A percentile compares a stretch with the other conserved stretches of the same genome.
Conservation (phyloP, 495 filamentous ascomycete genomes). For the Pyrenopolyporus hunteri region DNA sequence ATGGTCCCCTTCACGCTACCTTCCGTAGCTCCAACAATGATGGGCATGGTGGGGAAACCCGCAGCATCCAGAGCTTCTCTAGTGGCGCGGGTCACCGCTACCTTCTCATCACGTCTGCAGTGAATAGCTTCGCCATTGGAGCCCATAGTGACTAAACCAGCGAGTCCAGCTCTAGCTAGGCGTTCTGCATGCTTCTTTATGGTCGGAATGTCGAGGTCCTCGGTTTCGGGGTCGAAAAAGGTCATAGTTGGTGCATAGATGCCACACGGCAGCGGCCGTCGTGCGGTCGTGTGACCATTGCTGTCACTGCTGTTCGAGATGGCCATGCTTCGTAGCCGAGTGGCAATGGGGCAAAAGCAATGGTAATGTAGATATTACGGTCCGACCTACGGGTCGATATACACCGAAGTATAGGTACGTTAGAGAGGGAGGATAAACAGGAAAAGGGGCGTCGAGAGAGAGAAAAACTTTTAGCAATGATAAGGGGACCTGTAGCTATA, state of each 20-base stretch:
- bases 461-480: constrained; percentile 13
- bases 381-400: constrained; percentile 21
- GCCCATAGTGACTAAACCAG: constrained; percentile 85
- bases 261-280: constrained; percentile 75
- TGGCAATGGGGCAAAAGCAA: constrained; percentile 6
- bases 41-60: constrained; percentile 74
- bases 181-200: constrained; percentile 82
- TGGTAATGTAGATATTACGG: constrained; percentile 14
- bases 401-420: constrained; percentile 28
- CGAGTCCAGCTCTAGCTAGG: constrained; percentile 80
- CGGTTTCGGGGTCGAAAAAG: constrained; percentile 81
- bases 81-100: constrained; percentile 76
- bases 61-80: constrained; percentile 83
- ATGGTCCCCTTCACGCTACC: constrained; percentile 79
- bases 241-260: constrained; percentile 92
- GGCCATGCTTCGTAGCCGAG: constrained; percentile 41
- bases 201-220: constrained; percentile 80
- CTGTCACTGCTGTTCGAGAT: constrained; percentile 43
- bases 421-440: constrained; percentile 18
- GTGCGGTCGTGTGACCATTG: constrained; percentile 50
- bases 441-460: constrained; percentile 29
- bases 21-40: constrained; percentile 82
- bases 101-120: constrained; percentile 74
- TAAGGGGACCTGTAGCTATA: constrained; percentile 28
- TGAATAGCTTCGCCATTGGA: constrained; percentile 91